Evolutionary conservation across 2,329 filamentous ascomycete species (phyloP).

Genomic region (Elsinoe ampelina): DNA sequence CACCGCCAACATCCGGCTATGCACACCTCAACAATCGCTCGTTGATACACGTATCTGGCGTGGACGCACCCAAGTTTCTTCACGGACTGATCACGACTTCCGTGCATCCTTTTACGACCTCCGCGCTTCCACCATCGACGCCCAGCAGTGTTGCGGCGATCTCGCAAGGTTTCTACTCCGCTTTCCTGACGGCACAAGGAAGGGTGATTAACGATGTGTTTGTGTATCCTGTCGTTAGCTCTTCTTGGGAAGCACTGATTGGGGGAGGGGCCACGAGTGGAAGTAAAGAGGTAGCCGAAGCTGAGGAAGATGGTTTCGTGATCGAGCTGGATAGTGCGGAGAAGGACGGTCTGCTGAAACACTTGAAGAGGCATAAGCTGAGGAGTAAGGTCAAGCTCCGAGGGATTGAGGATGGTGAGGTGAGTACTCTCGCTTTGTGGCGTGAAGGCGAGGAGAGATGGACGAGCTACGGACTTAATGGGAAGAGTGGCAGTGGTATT

Average conservation of each 20-base stretch:
- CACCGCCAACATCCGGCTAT: slow-evolving; percentile 44
- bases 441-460: slow-evolving; percentile 38
- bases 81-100: slow-evolving; percentile 79
- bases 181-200: slow-evolving; percentile 74
- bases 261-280: background rate
- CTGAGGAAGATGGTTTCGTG: slow-evolving; percentile 46
- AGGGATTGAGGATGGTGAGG: slow-evolving; percentile 55
- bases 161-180: slow-evolving; percentile 59
- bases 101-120: slow-evolving; percentile 39
- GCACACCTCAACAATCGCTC: slow-evolving; percentile 59
- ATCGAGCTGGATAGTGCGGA: slow-evolving; percentile 73
- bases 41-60: slow-evolving; percentile 69
- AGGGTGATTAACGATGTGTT: slow-evolving; percentile 84
- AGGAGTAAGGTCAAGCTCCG: slow-evolving; percentile 67
- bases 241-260: slow-evolving; percentile 20
- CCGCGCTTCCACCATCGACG: slow-evolving; percentile 15
- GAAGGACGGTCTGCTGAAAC: slow-evolving; percentile 53
- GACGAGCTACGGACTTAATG: slow-evolving; percentile 18
- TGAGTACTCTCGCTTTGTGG: slow-evolving; percentile 67
- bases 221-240: slow-evolving; percentile 57
- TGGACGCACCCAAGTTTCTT: slow-evolving; percentile 72
- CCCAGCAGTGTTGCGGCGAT: slow-evolving; percentile 26
- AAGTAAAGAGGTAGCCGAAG: background rate
- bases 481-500: slow-evolving; percentile 1
- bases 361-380: slow-evolving; percentile 78